These are phyloP conservation scores for Acanthamoeba sp. DNA, from an alignment of 208 protist genomes.

Conservation along the genomic window DNA sequence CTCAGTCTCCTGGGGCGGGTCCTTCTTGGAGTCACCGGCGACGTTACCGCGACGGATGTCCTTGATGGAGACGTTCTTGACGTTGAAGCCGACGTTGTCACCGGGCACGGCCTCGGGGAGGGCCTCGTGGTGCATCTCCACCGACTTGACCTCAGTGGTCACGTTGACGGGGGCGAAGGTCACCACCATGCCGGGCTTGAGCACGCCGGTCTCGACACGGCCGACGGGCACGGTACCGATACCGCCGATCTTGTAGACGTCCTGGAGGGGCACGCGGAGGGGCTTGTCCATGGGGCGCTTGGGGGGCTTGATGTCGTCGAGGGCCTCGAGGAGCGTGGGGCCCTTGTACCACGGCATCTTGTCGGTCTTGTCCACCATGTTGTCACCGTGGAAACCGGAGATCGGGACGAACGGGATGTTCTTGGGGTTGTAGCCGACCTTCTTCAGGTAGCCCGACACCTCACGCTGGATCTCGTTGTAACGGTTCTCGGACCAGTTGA, in stretches of 20 bases:
- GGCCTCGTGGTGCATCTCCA: conserved; percentile 92
- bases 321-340: no score
- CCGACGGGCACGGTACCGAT: conserved; percentile 97
- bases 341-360: conserved; percentile 96
- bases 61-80: conserved; percentile 94
- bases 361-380: conserved; percentile 92
- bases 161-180: conserved; percentile 89
- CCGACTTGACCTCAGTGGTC: conserved; percentile 89
- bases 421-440: conserved; percentile 95
- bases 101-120: conserved; percentile 83
- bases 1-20: conserved; percentile 80
- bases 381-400: conserved; percentile 96
- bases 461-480: conserved; percentile 86
- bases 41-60: conserved; percentile 93
- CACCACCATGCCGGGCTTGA: conserved; percentile 87
- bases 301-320: conserved; percentile 91
- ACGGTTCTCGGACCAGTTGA: conserved; percentile 93
- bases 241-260: conserved; percentile 98
- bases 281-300: conserved; percentile 95
- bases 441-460: conserved; percentile 83
- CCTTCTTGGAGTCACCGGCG: conserved; percentile 88
- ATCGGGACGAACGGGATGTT: conserved; percentile 96
- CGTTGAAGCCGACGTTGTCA: conserved; percentile 93
- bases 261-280: conserved; percentile 95
- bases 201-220: conserved; percentile 92